Percentiles rank a stretch among this genome's conserved stretches.
These are phyloP conservation scores for Sechiopsis laciniata DNA, from an alignment of 306 rosid genomes.

Conservation along the genomic window DNA sequence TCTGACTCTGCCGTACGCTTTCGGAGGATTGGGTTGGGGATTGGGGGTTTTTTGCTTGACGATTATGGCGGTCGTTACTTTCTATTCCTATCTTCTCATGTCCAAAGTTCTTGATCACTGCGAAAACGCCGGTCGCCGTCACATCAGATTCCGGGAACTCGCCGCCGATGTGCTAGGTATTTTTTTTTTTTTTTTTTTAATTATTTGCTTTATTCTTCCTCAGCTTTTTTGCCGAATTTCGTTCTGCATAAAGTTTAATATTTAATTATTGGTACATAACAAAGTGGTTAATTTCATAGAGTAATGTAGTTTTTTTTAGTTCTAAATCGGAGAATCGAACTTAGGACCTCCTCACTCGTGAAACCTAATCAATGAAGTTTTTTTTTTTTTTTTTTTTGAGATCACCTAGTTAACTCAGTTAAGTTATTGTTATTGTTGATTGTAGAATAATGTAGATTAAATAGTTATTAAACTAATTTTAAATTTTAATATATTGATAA, in stretches of 20 bases:
- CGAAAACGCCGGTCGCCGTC: constrained; percentile 68
- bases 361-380: too few relatives aligned
- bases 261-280: not conserved
- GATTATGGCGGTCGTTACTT: constrained; percentile 61
- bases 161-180: constrained; percentile 66
- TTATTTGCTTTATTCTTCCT: not conserved
- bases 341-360: too few relatives aligned
- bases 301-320: too few relatives aligned
- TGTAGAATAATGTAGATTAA: too few relatives aligned
- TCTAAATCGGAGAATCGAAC: too few relatives aligned
- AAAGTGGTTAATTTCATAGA: too few relatives aligned
- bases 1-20: constrained; percentile 69
- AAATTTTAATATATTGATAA: too few relatives aligned
- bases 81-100: constrained; percentile 66
- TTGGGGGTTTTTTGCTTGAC: constrained; percentile 51
- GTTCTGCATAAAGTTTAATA: not conserved
- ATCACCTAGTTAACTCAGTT: too few relatives aligned
- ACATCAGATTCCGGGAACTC: constrained; percentile 79
- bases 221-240: not conserved
- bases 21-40: constrained; percentile 70
- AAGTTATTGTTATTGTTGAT: too few relatives aligned
- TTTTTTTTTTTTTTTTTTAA: not conserved
- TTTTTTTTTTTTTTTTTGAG: too few relatives aligned
- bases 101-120: constrained; percentile 72
- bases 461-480: too few relatives aligned